These are phyloP conservation scores for Puccinia novopanici DNA, from an alignment of 1,284 basidiomycete genomes.

Conservation along the genomic window DNA sequence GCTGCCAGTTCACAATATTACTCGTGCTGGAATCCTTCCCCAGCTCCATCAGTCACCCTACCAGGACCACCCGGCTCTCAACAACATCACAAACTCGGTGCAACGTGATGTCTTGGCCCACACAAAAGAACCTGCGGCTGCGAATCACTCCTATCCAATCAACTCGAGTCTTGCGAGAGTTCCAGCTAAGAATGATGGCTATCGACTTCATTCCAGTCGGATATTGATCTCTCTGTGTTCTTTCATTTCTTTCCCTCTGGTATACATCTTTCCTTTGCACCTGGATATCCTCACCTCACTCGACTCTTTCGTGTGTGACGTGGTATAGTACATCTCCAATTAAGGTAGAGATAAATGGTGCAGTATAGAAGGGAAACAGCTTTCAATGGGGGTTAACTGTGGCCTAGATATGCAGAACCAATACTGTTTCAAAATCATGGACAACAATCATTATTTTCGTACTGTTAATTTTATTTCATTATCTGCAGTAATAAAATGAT, in stretches of 20 bases:
- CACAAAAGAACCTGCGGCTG: background rate
- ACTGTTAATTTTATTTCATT: no score
- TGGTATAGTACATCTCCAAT: background rate
- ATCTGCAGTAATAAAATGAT: no score
- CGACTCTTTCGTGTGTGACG: background rate
- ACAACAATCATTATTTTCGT: no score
- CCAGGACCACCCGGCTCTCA: background rate
- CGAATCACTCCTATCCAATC: background rate
- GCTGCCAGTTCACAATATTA: background rate
- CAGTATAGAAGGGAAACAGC: background rate
- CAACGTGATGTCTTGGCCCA: background rate
- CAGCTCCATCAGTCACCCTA: background rate
- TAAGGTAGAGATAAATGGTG: background rate
- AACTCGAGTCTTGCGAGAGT: background rate
- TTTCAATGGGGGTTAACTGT: background rate
- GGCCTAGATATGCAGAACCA: background rate
- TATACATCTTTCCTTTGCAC: background rate
- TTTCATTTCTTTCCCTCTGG: background rate
- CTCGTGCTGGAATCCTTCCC: constrained; percentile 16
- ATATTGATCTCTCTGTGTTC: background rate
- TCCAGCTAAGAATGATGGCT: background rate
- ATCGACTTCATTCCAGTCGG: background rate
- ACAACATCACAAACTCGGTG: background rate
- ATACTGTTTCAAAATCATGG: no score
- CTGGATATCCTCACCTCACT: background rate